Base-by-base conservation (phyloP, 495 filamentous ascomycete genomes). In the Amorphotheca resinae region DNA sequence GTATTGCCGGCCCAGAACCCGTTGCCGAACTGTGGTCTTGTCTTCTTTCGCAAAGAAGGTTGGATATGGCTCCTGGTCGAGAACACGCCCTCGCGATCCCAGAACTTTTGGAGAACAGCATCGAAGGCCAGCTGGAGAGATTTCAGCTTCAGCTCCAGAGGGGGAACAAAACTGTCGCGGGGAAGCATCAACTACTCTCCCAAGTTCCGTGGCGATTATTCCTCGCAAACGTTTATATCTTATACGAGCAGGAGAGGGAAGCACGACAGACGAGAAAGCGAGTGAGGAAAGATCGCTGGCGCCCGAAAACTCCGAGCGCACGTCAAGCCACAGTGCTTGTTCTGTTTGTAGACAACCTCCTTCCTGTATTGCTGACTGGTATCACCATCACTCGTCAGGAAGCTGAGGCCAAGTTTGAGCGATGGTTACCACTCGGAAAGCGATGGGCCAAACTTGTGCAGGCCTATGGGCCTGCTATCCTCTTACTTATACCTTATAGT, bases 141-240 rank as follows among this genome's bases (percentile, higher is more conserved):
- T 46, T 40, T 15, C 18, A 46, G 37, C 44, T 46, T 18, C 26
- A 46, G 41, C 41, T 40, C 31, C 15, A 46, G 20, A 46, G 43
- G 32, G 23, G 22, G 9, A 36, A 21, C 11, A 44, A 44, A 18
- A 30, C 7, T 17, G 16, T 22, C 40, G 17, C 22, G n/a, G 9
- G 21, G 30, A 26, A 44, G 33, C 14, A 44, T 36, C 34, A 44
- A 35, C 20, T 8, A n/a, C 22, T 45, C 38, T 21, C 23, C 34
- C 14, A 45, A 28, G 14, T 45, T 20, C 43, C 23, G 15, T 38
- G 34, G 34, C 34, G 34, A 38, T 38, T 45, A 45, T 45, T 38
- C 34, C n/a, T 38, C n/a, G 43, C 43, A 38, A 45, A 38, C 15
- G 38, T 45, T 38, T n/a, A 2, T 38, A 20, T 22, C 9, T 18